Conservation (phyloP, 345 rosid species). For the Eucalyptus albens region DNA sequence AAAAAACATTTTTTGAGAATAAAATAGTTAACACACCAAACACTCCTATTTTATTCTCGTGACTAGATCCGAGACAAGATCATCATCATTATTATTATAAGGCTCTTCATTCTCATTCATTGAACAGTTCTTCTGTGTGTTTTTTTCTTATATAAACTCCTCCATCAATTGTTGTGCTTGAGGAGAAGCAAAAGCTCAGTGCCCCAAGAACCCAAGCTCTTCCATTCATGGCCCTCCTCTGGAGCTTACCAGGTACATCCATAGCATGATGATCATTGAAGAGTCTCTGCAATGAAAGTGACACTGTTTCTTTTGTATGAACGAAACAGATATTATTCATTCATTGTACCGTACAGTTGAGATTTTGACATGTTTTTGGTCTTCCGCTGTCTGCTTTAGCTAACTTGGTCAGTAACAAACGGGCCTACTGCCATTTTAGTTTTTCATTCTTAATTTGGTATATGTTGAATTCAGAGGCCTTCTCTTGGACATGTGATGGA, state of each 20-base stretch:
- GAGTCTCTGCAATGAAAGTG: background rate
- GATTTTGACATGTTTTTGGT: background rate
- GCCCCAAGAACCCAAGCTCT: background rate
- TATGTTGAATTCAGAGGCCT: slow-evolving; percentile 20
- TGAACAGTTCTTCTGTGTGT: background rate
- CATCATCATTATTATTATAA: background rate
- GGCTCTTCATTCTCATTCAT: background rate
- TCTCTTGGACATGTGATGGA: slow-evolving; percentile 42
- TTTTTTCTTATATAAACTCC: background rate
- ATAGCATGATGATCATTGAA: background rate
- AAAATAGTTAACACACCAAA: no score
- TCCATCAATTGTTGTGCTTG: background rate
- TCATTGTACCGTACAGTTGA: background rate
- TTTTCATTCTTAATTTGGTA: background rate
- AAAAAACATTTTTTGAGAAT: accelerated
- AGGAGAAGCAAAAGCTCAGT: background rate
- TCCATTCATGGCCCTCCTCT: background rate
- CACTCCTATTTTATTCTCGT: no score
- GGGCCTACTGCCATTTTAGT: slow-evolving; percentile 20
- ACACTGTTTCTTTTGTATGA: background rate
- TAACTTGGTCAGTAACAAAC: background rate
- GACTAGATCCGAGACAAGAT: no score
- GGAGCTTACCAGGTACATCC: background rate
- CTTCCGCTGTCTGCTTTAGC: background rate
- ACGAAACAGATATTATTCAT: background rate